A percentile compares a stretch with the other conserved stretches of the same genome.
Evolutionary conservation across 139 green algal genomes (phyloP).

Genomic region (Medakamo hakoo): DNA sequence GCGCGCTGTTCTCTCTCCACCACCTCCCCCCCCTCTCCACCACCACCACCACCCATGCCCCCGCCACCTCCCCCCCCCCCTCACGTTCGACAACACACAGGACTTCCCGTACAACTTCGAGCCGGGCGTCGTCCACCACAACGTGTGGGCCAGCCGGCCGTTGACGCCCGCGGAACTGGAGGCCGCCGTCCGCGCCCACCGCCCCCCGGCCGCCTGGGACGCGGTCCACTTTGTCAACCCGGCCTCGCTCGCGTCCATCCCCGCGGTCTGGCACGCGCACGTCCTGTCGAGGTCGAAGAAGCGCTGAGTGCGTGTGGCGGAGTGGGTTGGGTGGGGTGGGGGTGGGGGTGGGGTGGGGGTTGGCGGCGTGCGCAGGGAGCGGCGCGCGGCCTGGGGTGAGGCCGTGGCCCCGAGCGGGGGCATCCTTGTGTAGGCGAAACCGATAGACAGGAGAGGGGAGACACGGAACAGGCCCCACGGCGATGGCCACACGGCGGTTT

Average conservation of each 20-base stretch:
- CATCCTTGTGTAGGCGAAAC: too few relatives aligned
- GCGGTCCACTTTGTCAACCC: neutral
- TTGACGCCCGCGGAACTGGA: conserved; percentile 1
- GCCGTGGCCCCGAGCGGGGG: too few relatives aligned
- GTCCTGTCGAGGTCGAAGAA: neutral
- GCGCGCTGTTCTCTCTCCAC: neutral
- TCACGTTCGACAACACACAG: neutral
- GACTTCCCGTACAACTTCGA: conserved; percentile 16
- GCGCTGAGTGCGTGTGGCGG: neutral
- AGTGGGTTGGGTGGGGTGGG: too few relatives aligned
- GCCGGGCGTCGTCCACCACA: conserved; percentile 6
- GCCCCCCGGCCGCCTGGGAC: neutral
- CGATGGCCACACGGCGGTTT: too few relatives aligned
- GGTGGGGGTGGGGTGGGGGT: too few relatives aligned
- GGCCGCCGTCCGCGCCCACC: neutral
- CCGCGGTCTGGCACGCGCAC: neutral
- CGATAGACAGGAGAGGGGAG: too few relatives aligned
- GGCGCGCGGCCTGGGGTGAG: too few relatives aligned
- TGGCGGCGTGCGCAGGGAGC: too few relatives aligned
- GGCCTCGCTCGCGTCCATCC: neutral
- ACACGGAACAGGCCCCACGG: too few relatives aligned
- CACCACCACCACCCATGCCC: neutral
- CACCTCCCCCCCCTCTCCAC: neutral
- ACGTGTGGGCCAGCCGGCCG: conserved; percentile 5
- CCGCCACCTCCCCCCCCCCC: too few relatives aligned